These are phyloP conservation scores for Suhomyces taliae DNA, from an alignment of 1,139 yeast genomes.

Conservation along the genomic window DNA sequence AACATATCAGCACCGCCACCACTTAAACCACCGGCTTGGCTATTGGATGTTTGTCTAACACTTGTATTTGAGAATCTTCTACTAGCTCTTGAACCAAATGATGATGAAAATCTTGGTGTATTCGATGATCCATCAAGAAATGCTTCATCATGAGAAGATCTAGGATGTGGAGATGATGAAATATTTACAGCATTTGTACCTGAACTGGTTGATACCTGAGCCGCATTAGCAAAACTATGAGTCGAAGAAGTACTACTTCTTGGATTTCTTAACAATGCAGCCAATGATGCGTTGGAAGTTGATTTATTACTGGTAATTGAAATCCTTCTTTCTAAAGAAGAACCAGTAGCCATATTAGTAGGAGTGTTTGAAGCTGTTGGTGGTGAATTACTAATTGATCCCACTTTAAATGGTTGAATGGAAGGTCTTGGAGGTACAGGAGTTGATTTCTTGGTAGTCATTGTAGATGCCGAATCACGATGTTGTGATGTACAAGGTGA, in stretches of 20 bases:
- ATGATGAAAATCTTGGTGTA: conserved; percentile 53
- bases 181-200: conserved; percentile 8
- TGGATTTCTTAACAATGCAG: conserved; percentile 53
- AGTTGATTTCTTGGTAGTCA: conserved; percentile 16
- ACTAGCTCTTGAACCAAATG: conserved; percentile 56
- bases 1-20: conserved; percentile 24
- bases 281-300: conserved; percentile 56
- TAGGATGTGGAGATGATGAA: conserved; percentile 30
- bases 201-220: conserved; percentile 25
- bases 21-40: conserved; percentile 8
- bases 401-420: conserved; percentile 62
- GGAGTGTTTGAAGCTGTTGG: conserved; percentile 31
- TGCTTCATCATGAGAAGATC: conserved; percentile 41
- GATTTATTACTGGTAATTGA: conserved; percentile 49
- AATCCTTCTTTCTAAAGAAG: conserved; percentile 42
- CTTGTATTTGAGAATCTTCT: conserved; percentile 43
- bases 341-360: conserved; percentile 13
- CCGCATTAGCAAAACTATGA: conserved; percentile 31
- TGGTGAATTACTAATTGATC: conserved; percentile 55
- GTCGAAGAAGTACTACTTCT: conserved; percentile 32
- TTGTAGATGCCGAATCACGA: conserved; percentile 2
- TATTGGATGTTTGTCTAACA: conserved; percentile 28
- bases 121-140: conserved; percentile 25
- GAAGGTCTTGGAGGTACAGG: conserved; percentile 31
- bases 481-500: conserved; percentile 31